Percentiles rank a stretch among this genome's conserved stretches.
phyloP scores from a whole-genome alignment of 192 early-diverging fungal species.

The Thamnidium elegans region DNA sequence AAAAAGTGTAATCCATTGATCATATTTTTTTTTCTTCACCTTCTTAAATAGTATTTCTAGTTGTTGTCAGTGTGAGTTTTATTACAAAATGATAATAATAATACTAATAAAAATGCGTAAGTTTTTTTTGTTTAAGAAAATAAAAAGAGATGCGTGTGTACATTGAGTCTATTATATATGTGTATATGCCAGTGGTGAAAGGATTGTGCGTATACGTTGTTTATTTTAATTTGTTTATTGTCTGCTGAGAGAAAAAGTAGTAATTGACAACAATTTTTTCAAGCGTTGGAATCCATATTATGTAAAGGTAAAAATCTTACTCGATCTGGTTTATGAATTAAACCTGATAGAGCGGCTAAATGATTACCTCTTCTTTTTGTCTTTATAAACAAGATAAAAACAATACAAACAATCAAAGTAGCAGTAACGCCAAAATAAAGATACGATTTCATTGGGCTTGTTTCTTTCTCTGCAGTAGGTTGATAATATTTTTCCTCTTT shows the following conservation, averaged over 20 bases:
- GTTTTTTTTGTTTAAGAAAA: no score
- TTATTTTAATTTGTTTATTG: no score
- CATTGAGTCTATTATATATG: no score
- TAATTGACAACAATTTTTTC: background rate
- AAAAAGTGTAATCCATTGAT: background rate
- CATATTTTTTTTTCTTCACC: background rate
- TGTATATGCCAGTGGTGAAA: no score
- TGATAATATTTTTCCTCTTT: background rate
- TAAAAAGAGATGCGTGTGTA: no score
- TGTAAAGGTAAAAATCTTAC: constrained; percentile 31
- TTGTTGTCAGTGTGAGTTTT: background rate
- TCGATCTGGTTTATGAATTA: constrained; percentile 24
- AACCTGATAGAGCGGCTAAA: constrained; percentile 17
- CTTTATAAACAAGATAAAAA: constrained; percentile 20
- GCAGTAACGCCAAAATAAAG: constrained; percentile 8
- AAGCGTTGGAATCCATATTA: constrained; percentile 22
- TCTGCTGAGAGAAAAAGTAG: no score
- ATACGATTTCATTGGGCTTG: background rate
- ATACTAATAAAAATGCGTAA: no score
- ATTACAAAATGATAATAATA: no score
- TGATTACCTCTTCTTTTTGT: background rate
- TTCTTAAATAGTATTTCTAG: background rate
- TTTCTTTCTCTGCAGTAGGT: background rate
- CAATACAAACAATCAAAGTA: constrained; percentile 12
- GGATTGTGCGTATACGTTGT: no score